Evolutionary conservation across 495 filamentous ascomycete species (phyloP), one percentile per base, ranked within the genome.

Genomic region (Lepidopterella palustris): DNA sequence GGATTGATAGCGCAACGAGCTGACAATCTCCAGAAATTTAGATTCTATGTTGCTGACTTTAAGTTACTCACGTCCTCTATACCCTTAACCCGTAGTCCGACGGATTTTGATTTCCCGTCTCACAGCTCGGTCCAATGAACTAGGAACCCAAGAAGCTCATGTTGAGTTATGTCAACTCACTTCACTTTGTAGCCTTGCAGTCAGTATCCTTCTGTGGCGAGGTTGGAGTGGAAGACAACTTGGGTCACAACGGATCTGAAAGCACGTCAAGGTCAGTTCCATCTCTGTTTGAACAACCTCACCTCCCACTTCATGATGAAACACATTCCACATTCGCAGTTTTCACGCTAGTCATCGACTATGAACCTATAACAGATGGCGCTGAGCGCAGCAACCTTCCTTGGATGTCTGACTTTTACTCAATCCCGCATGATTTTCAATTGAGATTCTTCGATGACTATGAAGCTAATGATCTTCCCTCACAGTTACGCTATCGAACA

Each of bases 271-370:
- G 47, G 47, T 50, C 15, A 27, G 47, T 15, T 4, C 6, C 23
- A 0, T 24, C n/a, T 49, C 11, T 24, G 2, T 21, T 25, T 50
- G 1, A 25, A 27, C 24, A 6, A 50, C 20, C 21, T 21, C 24
- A 13, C 15, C 21, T 23, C 15, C 25, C 21, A 25, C 28, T 57
- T 58, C 18, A 66, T 62, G 63, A 66, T 62, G 63, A 62, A 62
- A 65, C 58, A 26, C 31, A 20, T 66, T 60, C 59, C 59, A 62
- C 56, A 66, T 66, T 66, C 59, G 63, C 59, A 62, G 63, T 66
- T 66, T 66, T 52, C 63, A 66, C 59, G 55, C 55, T 40, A 66
- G 63, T 59, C 60, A 59, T 56, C 40, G 40, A 21, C 49, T 59
- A 29, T n/a, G 63, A 66, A 66, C 59, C 59, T 57, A 59, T 35